Evolutionary conservation across 768 basidiomycete genomes (phyloP).

Genomic region (Amanita polypyramis): DNA sequence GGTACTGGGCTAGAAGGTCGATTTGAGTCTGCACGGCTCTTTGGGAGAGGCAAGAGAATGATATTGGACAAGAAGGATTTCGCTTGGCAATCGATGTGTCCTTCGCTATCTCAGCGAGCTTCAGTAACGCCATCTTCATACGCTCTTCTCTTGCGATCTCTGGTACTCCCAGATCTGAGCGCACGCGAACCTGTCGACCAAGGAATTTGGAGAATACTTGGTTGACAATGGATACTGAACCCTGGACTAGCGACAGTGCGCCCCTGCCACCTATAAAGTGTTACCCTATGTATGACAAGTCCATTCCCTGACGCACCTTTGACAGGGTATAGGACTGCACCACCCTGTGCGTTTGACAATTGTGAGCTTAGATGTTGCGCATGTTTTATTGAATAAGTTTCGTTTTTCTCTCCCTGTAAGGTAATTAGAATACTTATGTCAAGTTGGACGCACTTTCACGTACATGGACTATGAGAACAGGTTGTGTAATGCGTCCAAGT

Average conservation of each 20-base stretch:
- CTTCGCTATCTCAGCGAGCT: slow-evolving; percentile 39
- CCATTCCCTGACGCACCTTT: slow-evolving; percentile 36
- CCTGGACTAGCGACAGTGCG: slow-evolving; percentile 42
- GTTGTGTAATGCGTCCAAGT: slow-evolving; percentile 44
- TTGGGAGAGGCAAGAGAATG: slow-evolving; percentile 52
- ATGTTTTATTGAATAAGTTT: slow-evolving; percentile 40
- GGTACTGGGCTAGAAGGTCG: slow-evolving; percentile 36
- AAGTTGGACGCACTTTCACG: slow-evolving; percentile 7
- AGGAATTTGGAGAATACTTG: slow-evolving; percentile 57
- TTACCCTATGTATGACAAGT: background rate
- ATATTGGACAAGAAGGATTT: slow-evolving; percentile 51
- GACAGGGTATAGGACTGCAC: slow-evolving; percentile 44
- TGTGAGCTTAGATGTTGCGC: slow-evolving; percentile 44
- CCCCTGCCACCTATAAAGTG: slow-evolving; percentile 37
- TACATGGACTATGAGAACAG: slow-evolving; percentile 64
- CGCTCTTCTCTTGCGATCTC: slow-evolving; percentile 29
- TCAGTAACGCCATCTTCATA: slow-evolving; percentile 43
- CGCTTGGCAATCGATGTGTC: slow-evolving; percentile 35
- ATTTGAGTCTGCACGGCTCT: slow-evolving; percentile 43
- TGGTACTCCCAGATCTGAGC: slow-evolving; percentile 37
- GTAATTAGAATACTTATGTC: slow-evolving; percentile 5
- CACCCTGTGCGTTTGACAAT: slow-evolving; percentile 37
- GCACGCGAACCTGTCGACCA: slow-evolving; percentile 35
- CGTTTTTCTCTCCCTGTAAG: slow-evolving; percentile 48
- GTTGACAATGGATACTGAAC: slow-evolving; percentile 51